Evolutionary conservation across 768 basidiomycete genomes (phyloP), one percentile per base, ranked within the genome.

Genomic region (Podaxis sp.): DNA sequence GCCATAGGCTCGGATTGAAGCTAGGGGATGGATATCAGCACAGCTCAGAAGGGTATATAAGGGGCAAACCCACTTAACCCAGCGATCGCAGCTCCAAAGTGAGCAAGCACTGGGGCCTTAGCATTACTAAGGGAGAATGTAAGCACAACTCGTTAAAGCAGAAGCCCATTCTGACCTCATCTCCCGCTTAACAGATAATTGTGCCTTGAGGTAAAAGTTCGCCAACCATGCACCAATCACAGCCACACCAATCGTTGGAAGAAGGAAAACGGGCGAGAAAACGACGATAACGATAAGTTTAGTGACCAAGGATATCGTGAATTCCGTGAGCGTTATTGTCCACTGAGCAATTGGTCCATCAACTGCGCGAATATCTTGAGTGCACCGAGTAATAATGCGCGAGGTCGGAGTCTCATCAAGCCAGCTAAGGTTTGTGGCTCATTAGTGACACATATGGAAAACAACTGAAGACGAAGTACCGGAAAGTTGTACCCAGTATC

Each of bases 1-100:
- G 2, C 84, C 84, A 69, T 87, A 91, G 0, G 89, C 89, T 24
- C 88, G 80, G 60, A 91, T 85, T 7, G 87, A 82, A 20, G 73
- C 82, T 83, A 26, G 4, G 41, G 22, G n/a, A 50, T 26, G 4
- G 20, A n/a, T 17, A 11, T 33, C 40, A 53, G 46, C 10, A 11
- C n/a, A 13, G 7, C 41, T 22, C 17, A n/a, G 11, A n/a, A 30
- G 40, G 20, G 30, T 13, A 7, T 50, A 10, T 5, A 53, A 17
- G 15, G 22, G n/a, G 50, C 38, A 60, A n/a, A 65, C 77, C 53
- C 73, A 81, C 81, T 73, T 37, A 88, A 67, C 6, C 88, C 89
- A 63, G 80, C 73, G 40, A 91, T 82, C 0, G 88, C 69, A 22
- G 73, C 72, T 28, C 69, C 72, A 48, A 74, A 73, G 79, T 66